phyloP scores from a whole-genome alignment of 345 rosid genomes.

The Garcia nutans region DNA sequence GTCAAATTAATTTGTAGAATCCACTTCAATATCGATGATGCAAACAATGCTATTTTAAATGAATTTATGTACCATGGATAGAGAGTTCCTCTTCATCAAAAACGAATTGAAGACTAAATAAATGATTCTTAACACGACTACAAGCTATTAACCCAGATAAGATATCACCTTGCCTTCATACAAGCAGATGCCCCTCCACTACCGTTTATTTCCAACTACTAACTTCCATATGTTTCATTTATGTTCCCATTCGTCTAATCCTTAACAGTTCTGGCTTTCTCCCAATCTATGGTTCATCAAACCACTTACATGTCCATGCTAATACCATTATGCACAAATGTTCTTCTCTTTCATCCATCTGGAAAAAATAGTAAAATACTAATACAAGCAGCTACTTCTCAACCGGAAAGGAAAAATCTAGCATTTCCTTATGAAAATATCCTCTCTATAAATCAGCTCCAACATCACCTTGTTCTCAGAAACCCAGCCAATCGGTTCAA shows the following conservation, averaged over 20 bases:
- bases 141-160: background rate
- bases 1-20: background rate
- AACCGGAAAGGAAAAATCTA: background rate
- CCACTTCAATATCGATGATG: background rate
- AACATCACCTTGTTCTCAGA: background rate
- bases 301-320: background rate
- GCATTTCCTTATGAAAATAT: background rate
- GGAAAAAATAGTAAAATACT: background rate
- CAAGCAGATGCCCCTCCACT: background rate
- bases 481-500: background rate
- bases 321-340: background rate
- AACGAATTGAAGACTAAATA: background rate
- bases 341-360: background rate
- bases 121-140: too few species aligned
- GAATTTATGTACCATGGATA: too few species aligned
- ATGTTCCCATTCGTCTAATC: background rate
- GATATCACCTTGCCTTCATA: background rate
- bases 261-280: background rate
- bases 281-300: background rate
- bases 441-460: background rate
- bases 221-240: background rate
- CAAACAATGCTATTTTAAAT: background rate
- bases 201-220: background rate
- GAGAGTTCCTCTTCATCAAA: background rate
- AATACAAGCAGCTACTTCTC: background rate